Evolutionary conservation across 192 early-diverging fungal genomes (phyloP).

Genomic region (Umbelopsis vinacea): DNA sequence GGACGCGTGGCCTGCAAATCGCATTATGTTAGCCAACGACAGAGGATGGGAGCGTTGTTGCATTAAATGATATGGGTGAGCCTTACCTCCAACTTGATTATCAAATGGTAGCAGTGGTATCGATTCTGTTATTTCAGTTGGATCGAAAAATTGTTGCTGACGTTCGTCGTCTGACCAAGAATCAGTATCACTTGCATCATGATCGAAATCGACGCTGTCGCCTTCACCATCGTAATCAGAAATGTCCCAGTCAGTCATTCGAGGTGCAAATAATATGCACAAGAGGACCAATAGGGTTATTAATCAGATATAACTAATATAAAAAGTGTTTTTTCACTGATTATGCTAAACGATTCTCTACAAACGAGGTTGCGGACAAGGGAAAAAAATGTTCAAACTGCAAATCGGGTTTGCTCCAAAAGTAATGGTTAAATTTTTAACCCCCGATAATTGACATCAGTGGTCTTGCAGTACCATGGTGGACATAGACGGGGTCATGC

Average conservation of each 20-base stretch:
- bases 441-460: constrained; percentile 3
- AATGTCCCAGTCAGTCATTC: constrained; percentile 30
- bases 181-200: neutral
- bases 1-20: constrained; percentile 70
- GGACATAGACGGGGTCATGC: neutral
- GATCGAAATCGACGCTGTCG: constrained; percentile 14
- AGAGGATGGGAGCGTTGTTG: neutral
- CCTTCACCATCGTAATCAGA: constrained; percentile 25
- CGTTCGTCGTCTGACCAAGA: neutral
- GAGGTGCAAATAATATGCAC: constrained; percentile 13
- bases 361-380: neutral
- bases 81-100: constrained; percentile 88
- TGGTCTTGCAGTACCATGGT: neutral
- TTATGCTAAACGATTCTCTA: constrained; percentile 7
- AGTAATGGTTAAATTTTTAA: neutral
- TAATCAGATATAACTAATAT: constrained; percentile 2
- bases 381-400: neutral
- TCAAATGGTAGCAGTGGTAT: constrained; percentile 76
- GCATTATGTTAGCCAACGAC: neutral
- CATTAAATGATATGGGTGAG: too few relatives aligned
- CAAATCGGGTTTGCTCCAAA: neutral
- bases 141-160: constrained; percentile 33
- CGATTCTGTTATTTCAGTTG: constrained; percentile 44
- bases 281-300: neutral
- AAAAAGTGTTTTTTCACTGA: constrained; percentile 17